Conservation (phyloP, 139 green algal genomes). For the Tetraselmis chui region DNA sequence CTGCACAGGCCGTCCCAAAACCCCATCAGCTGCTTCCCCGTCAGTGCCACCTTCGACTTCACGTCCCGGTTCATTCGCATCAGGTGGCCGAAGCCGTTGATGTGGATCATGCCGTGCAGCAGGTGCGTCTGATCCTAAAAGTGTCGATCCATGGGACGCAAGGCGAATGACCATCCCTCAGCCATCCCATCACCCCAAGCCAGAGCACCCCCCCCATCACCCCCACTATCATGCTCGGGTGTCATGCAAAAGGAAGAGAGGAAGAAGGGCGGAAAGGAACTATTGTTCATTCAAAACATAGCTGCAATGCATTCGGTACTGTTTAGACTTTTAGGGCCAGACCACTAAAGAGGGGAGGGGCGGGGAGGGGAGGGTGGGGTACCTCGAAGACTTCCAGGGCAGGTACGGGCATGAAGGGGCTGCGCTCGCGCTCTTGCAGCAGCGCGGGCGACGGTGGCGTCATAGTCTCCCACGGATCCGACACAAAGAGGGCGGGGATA, state of each 20-base stretch:
- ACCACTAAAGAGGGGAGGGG: too few relatives aligned
- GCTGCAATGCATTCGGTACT: too few relatives aligned
- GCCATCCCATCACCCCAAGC: too few relatives aligned
- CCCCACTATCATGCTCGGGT: too few relatives aligned
- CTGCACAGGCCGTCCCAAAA: conserved; percentile 89
- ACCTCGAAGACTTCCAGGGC: neutral
- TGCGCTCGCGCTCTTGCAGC: neutral
- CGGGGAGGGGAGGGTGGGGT: too few relatives aligned
- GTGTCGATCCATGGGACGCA: too few relatives aligned
- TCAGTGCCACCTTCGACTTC: conserved; percentile 48
- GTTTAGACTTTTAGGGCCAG: too few relatives aligned
- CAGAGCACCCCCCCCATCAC: too few relatives aligned
- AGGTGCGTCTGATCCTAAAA: conserved; percentile 46
- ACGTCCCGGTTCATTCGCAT: conserved; percentile 68
- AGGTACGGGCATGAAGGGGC: neutral
- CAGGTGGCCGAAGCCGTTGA: conserved; percentile 93
- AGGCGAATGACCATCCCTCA: too few relatives aligned
- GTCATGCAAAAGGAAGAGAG: too few relatives aligned
- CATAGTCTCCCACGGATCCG: conserved; percentile 4
- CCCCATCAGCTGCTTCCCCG: conserved; percentile 75
- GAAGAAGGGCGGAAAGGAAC: too few relatives aligned
- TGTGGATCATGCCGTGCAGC: conserved; percentile 87
- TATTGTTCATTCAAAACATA: too few relatives aligned
- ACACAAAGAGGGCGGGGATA: conserved; percentile 42
- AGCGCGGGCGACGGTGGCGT: neutral